Percentiles rank a stretch among this genome's conserved stretches.
Conservation (phyloP, 2,329 filamentous ascomycete genomes). For the Colletotrichum chlorophyti region DNA sequence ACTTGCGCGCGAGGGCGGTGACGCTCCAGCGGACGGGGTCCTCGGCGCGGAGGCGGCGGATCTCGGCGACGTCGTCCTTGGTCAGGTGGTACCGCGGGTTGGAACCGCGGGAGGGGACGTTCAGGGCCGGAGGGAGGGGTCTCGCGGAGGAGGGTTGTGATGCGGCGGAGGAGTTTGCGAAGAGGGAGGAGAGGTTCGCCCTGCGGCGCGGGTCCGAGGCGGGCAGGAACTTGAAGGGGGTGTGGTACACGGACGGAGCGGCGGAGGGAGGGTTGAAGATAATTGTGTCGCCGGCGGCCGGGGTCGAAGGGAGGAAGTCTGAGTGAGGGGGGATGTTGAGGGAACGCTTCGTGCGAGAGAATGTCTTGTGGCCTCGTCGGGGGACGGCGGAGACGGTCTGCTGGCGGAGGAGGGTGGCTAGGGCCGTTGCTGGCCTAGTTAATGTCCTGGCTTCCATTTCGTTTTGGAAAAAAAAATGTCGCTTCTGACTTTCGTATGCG, state of each 20-base stretch:
- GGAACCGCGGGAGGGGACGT: constrained; percentile 34
- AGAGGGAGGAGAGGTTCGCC: constrained; percentile 53
- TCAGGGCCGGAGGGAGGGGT: constrained; percentile 40
- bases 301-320: constrained; percentile 57
- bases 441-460: constrained; percentile 27
- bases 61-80: constrained; percentile 64
- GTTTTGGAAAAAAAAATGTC: no score
- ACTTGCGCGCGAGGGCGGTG: constrained; percentile 53
- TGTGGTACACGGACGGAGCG: constrained; percentile 63
- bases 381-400: constrained; percentile 33
- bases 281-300: constrained; percentile 47
- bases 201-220: constrained; percentile 60
- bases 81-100: constrained; percentile 58
- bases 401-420: constrained; percentile 33
- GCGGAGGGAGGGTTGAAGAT: constrained; percentile 57
- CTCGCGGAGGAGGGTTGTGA: constrained; percentile 19
- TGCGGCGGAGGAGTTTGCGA: constrained; percentile 38
- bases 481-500: no score
- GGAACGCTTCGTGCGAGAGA: constrained; percentile 60
- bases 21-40: constrained; percentile 65
- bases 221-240: constrained; percentile 72
- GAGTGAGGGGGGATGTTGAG: constrained; percentile 67
- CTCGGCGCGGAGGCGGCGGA: constrained; percentile 58
- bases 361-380: constrained; percentile 55
- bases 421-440: constrained; percentile 41